Conservation (phyloP, 768 basidiomycete genomes). For the Kwoniella sp. region DNA sequence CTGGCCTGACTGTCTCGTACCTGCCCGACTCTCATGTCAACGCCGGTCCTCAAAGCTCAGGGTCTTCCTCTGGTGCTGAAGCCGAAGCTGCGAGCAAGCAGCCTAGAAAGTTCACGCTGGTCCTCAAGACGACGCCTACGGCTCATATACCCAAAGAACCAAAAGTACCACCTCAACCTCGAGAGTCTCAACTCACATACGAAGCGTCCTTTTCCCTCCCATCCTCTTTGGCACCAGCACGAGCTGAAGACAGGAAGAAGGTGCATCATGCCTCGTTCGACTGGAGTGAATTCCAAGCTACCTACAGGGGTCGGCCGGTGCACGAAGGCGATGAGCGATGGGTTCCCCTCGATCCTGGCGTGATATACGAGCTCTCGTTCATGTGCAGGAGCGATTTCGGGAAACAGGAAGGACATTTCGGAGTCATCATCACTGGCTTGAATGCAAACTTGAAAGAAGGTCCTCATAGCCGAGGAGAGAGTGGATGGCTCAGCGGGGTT, state of each 20-base stretch:
- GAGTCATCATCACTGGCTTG: conserved; percentile 41
- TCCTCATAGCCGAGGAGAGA: too few species aligned
- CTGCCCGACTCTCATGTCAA: conserved; percentile 22
- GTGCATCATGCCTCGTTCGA: conserved; percentile 21
- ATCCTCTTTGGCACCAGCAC: not conserved
- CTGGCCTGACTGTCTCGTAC: conserved; percentile 27
- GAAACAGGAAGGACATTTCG: conserved; percentile 55
- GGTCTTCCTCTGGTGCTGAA: not conserved
- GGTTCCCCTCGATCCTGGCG: conserved; percentile 41
- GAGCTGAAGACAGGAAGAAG: not conserved
- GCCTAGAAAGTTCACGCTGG: conserved; percentile 40
- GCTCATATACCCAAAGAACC: conserved; percentile 37
- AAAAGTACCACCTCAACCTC: conserved; percentile 37
- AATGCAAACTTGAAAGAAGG: conserved; percentile 33
- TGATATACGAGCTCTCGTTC: conserved; percentile 52
- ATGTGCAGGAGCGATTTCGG: conserved; percentile 57
- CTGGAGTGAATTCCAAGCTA: conserved; percentile 50
- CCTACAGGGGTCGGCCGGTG: conserved; percentile 53
- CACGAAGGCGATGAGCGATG: conserved; percentile 38
- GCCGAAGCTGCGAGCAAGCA: not conserved
- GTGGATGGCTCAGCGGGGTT: conserved; percentile 11
- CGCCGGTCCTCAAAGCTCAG: not conserved
- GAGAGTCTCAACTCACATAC: conserved; percentile 45
- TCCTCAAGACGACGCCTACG: conserved; percentile 49
- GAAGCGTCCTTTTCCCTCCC: conserved; percentile 43